Base-by-base conservation (phyloP, 495 filamentous ascomycete genomes). In the Hypomontagnella monticulosa region DNA sequence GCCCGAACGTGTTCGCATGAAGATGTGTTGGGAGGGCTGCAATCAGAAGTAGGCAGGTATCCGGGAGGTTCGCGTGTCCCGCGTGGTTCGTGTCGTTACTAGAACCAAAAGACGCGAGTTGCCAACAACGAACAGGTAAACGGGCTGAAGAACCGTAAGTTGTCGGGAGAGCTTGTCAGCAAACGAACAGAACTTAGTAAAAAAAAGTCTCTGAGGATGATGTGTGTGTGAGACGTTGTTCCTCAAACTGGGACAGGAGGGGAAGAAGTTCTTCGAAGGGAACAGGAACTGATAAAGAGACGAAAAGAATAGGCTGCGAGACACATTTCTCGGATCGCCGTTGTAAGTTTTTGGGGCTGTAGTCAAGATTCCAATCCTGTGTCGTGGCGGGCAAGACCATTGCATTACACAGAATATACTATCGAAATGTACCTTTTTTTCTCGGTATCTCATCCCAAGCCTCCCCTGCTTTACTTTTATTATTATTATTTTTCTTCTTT, bases 1-100 rank as follows among this genome's bases (percentile, higher is more conserved):
- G 71, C 80, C 80, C 71, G 75, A 79, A 79, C 75, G 78, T 81
- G 79, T 81, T 81, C 76, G 78, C 75, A 77, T 76, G 68, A 69
- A 69, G 70, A 47, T 62, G 58, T 71, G 67, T 76, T 71, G 74
- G 76, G 71, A 65, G 20, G 55, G 63, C 71, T 76, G 76, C 76
- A 80, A 76, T 73, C 71, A 72, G 63, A 73, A 58, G 56, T 59
- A 73, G 46, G 80, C 62, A 71, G 70, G 71, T 76, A 75, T 61
- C 76, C 75, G 78, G 57, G 61, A 75, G 48, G 72, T 73, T 69
- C 67, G 72, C 58, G 70, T 60, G 59, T 67, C 55, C 57, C 53
- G 61, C 57, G 65, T 73, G 63, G 49, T 70, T 66, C 62, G 64
- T 63, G 66, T 70, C 71, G 69, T 63, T 59, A 37, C 51, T 65